Evolutionary conservation across 768 basidiomycete genomes (phyloP).

Genomic region (Termitomyces eurrhizus): DNA sequence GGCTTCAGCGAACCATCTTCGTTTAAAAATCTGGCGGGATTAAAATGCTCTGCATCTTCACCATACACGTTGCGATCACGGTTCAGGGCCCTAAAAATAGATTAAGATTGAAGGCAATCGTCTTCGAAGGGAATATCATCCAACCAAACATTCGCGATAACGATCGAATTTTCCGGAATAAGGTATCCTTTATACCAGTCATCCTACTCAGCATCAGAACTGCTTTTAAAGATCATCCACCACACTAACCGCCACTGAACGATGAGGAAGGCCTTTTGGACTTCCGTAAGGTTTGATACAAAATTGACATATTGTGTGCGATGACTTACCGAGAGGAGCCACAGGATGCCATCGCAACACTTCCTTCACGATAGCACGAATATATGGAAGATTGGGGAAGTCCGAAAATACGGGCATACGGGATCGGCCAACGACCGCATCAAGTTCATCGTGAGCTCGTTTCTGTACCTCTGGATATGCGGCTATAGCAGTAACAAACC

Average conservation of each 20-base stretch:
- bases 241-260: neutral
- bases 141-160: neutral
- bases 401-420: neutral
- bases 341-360: neutral
- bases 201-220: neutral
- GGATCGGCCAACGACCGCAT: conserved; percentile 2
- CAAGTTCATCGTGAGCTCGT: conserved; percentile 9
- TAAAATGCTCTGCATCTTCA: neutral
- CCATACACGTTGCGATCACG: neutral
- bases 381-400: neutral
- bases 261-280: neutral
- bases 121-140: neutral
- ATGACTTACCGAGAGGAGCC: neutral
- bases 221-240: neutral
- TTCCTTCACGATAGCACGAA: neutral
- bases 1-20: neutral
- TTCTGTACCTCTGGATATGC: conserved; percentile 8
- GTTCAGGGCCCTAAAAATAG: neutral
- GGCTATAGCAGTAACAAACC: conserved; percentile 9
- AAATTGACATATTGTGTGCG: neutral
- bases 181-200: neutral
- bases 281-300: neutral
- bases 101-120: neutral
- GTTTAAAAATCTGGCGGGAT: neutral
- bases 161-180: neutral